Conservation (phyloP, 2,329 filamentous ascomycete species). For the Hansfordia pulvinata region DNA sequence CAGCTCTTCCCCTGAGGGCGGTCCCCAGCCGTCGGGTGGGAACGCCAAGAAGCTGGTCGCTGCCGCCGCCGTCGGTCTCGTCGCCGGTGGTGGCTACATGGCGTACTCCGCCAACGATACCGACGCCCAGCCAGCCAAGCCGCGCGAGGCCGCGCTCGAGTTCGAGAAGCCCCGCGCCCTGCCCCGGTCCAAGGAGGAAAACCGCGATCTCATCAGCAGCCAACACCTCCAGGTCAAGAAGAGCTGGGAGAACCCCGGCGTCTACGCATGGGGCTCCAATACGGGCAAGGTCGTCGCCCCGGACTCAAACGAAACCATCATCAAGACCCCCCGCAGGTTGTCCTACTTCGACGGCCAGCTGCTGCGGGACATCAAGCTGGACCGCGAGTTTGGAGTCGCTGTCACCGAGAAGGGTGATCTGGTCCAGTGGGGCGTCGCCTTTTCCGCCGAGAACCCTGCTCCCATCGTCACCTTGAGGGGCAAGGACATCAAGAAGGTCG, state of each 20-base stretch:
- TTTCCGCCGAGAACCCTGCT: conserved; percentile 45
- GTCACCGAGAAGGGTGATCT: conserved; percentile 80
- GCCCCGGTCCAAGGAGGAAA: conserved; percentile 53
- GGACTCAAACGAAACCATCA: conserved; percentile 57
- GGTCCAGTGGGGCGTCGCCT: conserved; percentile 80
- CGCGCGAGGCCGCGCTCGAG: conserved; percentile 36
- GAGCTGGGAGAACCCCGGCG: conserved; percentile 70
- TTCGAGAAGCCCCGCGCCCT: conserved; percentile 54
- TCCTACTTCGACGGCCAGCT: conserved; percentile 73
- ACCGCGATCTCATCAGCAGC: conserved; percentile 63
- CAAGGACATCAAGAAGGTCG: conserved; percentile 65
- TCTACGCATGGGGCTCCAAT: conserved; percentile 92
- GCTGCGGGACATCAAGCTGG: conserved; percentile 77
- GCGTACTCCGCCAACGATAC: too few species aligned
- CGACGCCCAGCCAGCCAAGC: conserved; percentile 11
- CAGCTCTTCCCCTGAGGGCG: too few species aligned
- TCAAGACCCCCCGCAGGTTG: conserved; percentile 73
- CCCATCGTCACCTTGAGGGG: conserved; percentile 65
- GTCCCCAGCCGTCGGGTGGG: too few species aligned
- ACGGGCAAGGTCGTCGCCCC: conserved; percentile 73
- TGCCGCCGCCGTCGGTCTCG: too few species aligned
- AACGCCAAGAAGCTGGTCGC: too few species aligned
- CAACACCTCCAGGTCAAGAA: conserved; percentile 80
- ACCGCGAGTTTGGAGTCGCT: conserved; percentile 69
- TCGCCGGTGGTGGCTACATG: too few species aligned